These are phyloP conservation scores for Talaromyces nanjingensis DNA, from an alignment of 495 filamentous ascomycete species.

Conservation along the genomic window DNA sequence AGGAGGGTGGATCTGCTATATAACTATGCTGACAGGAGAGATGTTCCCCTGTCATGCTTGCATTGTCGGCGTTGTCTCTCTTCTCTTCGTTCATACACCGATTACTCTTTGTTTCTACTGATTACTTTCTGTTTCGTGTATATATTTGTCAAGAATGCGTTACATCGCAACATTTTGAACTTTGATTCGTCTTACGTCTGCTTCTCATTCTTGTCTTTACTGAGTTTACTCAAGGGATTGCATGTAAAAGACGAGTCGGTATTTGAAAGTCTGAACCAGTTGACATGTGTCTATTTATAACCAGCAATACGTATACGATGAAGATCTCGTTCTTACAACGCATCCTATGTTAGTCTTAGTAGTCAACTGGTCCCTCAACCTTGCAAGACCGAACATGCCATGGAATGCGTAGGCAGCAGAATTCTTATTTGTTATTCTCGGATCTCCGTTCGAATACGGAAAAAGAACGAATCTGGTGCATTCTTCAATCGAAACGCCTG, in stretches of 20 bases:
- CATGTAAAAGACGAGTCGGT: too few relatives aligned
- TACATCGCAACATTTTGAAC: not conserved
- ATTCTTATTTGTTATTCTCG: not conserved
- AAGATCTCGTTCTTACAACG: too few relatives aligned
- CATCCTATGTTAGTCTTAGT: too few relatives aligned
- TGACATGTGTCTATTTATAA: too few relatives aligned
- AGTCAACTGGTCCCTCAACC: too few relatives aligned
- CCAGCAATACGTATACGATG: too few relatives aligned
- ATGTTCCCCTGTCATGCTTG: not conserved
- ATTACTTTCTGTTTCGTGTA: not conserved
- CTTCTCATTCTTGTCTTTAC: too few relatives aligned
- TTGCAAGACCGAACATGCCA: not conserved
- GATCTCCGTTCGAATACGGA: not conserved
- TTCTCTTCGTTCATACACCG: constrained; percentile 4
- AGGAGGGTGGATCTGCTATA: not conserved
- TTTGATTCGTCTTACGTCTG: not conserved
- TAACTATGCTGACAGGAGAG: not conserved
- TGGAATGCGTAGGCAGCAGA: not conserved
- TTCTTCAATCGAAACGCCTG: not conserved
- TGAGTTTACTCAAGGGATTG: too few relatives aligned
- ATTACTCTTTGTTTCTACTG: not conserved
- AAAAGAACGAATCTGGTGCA: not conserved
- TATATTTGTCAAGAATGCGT: not conserved
- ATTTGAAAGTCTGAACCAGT: too few relatives aligned
- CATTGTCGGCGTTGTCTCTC: constrained; percentile 4